These are phyloP conservation scores for Kazachstania taianensis DNA, from an alignment of 805 yeast genomes.

Conservation along the genomic window DNA sequence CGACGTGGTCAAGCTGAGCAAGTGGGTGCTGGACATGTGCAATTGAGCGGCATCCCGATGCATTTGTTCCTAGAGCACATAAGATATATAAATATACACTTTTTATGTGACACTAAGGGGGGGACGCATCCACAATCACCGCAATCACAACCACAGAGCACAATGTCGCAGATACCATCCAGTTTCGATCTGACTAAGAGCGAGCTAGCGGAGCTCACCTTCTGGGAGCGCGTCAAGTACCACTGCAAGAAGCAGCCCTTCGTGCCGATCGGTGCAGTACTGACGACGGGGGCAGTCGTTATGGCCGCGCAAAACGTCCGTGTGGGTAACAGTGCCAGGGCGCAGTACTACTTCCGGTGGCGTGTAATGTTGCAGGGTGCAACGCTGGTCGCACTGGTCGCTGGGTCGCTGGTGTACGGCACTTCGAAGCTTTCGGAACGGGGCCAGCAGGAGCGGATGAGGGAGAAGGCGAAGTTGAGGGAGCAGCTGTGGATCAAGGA, in stretches of 20 bases:
- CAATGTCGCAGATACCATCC: slow-evolving; percentile 26
- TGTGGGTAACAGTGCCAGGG: slow-evolving; percentile 59
- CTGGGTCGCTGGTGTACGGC: slow-evolving; percentile 68
- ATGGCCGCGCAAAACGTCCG: slow-evolving; percentile 70
- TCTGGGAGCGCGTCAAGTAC: slow-evolving; percentile 36
- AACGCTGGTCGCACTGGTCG: slow-evolving; percentile 71
- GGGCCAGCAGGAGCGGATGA: slow-evolving; percentile 49
- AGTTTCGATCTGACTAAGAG: slow-evolving; percentile 10
- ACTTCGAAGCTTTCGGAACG: slow-evolving; percentile 36
- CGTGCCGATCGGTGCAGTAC: slow-evolving; percentile 73
- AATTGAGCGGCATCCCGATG: slow-evolving; percentile 3
- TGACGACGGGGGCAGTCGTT: slow-evolving; percentile 71
- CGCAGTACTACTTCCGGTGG: slow-evolving; percentile 82
- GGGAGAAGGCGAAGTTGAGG: slow-evolving; percentile 75
- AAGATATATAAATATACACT: not conserved
- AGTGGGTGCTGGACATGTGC: slow-evolving; percentile 55
- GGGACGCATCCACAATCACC: not conserved
- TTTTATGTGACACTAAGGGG: not conserved
- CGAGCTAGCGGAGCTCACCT: slow-evolving; percentile 9
- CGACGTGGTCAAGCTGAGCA: slow-evolving; percentile 56
- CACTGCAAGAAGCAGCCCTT: slow-evolving; percentile 79
- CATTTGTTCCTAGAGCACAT: not conserved
- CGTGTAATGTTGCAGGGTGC: slow-evolving; percentile 81
- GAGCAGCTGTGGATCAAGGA: slow-evolving; percentile 85
- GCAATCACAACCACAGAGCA: too few relatives aligned